phyloP scores from a whole-genome alignment of 2,329 filamentous ascomycete genomes.

The Dendryphion nanum region DNA sequence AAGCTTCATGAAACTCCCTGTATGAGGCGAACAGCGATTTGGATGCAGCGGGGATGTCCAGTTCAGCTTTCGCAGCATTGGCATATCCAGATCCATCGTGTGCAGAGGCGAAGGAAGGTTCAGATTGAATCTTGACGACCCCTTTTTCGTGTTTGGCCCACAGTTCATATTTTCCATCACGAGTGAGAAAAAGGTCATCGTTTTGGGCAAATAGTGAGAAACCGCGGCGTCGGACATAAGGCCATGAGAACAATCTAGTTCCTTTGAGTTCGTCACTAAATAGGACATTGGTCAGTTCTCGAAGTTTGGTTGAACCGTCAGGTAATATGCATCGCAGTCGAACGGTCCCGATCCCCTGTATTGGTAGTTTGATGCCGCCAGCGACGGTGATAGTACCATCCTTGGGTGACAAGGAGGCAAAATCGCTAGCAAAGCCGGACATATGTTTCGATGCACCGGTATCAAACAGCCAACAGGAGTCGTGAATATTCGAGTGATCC shows the following conservation, averaged over 20 bases:
- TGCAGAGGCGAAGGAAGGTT: background rate
- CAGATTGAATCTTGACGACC: background rate
- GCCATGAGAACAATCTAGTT: background rate
- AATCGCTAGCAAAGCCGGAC: slow-evolving; percentile 6
- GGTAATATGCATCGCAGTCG: slow-evolving; percentile 3
- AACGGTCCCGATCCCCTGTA: slow-evolving; percentile 4
- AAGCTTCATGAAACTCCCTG: background rate
- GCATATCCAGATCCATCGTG: too few relatives aligned
- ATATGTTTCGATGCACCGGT: slow-evolving; percentile 10
- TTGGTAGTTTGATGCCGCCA: slow-evolving; percentile 5
- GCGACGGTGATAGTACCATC: slow-evolving; percentile 4
- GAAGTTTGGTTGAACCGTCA: slow-evolving; percentile 2
- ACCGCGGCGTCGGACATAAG: background rate
- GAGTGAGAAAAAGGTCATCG: background rate
- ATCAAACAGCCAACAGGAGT: slow-evolving; percentile 7
- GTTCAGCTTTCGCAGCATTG: too few relatives aligned
- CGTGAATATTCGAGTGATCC: background rate
- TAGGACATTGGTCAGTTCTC: slow-evolving; percentile 9
- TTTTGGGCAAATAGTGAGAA: background rate
- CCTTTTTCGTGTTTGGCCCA: background rate
- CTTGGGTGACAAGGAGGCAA: slow-evolving; percentile 1
- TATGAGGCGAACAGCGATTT: background rate
- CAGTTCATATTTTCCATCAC: background rate
- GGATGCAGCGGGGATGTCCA: too few relatives aligned
- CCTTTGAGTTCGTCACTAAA: slow-evolving; percentile 7